These are phyloP conservation scores for Chlamydomonas applanata DNA, from an alignment of 139 green algal species.

Conservation along the genomic window DNA sequence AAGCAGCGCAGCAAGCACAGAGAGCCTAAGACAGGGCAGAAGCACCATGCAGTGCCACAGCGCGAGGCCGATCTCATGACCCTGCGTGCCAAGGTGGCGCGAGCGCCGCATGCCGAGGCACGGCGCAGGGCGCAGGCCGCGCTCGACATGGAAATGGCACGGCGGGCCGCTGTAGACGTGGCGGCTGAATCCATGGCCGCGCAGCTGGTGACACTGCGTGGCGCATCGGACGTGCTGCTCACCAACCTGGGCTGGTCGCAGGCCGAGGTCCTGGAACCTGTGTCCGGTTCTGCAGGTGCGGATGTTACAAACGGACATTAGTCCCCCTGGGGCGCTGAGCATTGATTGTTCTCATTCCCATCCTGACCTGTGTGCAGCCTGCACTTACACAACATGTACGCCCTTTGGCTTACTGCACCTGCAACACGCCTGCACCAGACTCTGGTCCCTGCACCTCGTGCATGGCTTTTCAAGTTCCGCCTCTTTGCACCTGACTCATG, in stretches of 20 bases:
- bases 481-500: no score
- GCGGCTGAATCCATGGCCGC: slow-evolving; percentile 25
- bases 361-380: no score
- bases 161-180: slow-evolving; percentile 46
- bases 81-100: slow-evolving; percentile 31
- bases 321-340: no score
- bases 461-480: no score
- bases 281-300: no score
- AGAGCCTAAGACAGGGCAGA: not conserved
- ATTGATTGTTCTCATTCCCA: no score
- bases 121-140: slow-evolving; percentile 21
- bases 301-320: no score
- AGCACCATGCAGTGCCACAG: slow-evolving; percentile 55
- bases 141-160: slow-evolving; percentile 35
- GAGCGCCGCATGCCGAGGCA: slow-evolving; percentile 16
- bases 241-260: not conserved
- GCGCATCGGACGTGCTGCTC: slow-evolving; percentile 12
- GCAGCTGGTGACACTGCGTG: slow-evolving; percentile 21
- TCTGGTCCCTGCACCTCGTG: no score
- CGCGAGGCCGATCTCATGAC: slow-evolving; percentile 84
- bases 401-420: no score
- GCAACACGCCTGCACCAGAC: no score
- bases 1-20: no score
- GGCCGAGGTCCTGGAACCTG: not conserved
- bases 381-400: no score